Evolutionary conservation across 192 early-diverging fungal species (phyloP).

Genomic region (Coemansia sp.): DNA sequence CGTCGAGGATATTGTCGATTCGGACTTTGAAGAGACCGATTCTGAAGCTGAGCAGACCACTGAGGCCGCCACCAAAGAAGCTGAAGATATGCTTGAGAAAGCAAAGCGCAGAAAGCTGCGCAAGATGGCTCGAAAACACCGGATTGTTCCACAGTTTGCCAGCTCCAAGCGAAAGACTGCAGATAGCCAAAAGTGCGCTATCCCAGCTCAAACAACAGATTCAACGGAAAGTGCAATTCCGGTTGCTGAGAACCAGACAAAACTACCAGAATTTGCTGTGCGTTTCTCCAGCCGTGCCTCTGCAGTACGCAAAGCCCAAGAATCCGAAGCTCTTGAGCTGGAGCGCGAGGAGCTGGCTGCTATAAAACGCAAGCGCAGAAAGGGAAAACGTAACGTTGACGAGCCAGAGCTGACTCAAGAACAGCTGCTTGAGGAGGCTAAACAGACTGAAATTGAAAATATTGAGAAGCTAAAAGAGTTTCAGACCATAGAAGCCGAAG

Average conservation of each 20-base stretch:
- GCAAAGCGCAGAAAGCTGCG: slow-evolving; percentile 33
- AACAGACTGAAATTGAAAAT: slow-evolving; percentile 43
- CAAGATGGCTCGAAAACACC: slow-evolving; percentile 37
- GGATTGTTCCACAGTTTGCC: slow-evolving; percentile 41
- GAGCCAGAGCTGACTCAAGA: slow-evolving; percentile 35
- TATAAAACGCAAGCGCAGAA: slow-evolving; percentile 23
- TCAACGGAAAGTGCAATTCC: background rate
- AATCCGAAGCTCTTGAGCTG: slow-evolving; percentile 26
- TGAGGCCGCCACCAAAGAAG: slow-evolving; percentile 26
- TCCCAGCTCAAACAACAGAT: background rate
- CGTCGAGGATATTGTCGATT: slow-evolving; percentile 37
- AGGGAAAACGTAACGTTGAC: background rate
- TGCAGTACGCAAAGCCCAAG: slow-evolving; percentile 45
- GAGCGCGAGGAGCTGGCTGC: slow-evolving; percentile 35
- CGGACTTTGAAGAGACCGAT: slow-evolving; percentile 51
- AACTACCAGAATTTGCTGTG: slow-evolving; percentile 23
- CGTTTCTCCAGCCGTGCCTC: slow-evolving; percentile 39
- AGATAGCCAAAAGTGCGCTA: background rate
- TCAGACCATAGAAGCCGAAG: slow-evolving; percentile 43
- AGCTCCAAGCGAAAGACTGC: slow-evolving; percentile 5
- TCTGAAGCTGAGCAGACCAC: slow-evolving; percentile 41
- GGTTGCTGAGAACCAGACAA: background rate
- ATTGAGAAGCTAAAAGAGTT: slow-evolving; percentile 31
- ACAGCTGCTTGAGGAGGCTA: slow-evolving; percentile 49
- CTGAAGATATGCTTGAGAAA: slow-evolving; percentile 22